A percentile compares a stretch with the other conserved stretches of the same genome.
These are phyloP conservation scores for Trichosporon sp. DNA, from an alignment of 1,284 basidiomycete species.

Conservation along the genomic window DNA sequence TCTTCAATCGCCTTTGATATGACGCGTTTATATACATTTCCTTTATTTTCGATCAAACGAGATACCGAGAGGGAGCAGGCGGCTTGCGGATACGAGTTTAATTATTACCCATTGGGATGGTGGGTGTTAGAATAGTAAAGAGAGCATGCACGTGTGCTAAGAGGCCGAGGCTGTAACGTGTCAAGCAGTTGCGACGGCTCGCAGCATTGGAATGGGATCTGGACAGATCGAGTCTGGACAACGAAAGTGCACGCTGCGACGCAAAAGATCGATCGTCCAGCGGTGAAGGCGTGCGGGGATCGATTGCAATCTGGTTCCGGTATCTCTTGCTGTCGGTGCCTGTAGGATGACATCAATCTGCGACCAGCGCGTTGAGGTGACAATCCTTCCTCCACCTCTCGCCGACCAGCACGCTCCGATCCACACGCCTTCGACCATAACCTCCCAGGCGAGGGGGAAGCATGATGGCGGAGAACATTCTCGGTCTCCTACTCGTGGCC, in stretches of 20 bases:
- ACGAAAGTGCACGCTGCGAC: no score
- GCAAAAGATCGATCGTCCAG: not conserved
- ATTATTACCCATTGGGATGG: not conserved
- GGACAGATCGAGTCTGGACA: not conserved
- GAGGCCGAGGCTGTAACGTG: not conserved
- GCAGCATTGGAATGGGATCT: not conserved
- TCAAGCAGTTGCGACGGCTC: not conserved
- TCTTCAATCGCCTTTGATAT: not conserved
- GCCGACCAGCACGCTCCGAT: not conserved
- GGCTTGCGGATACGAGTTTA: not conserved
- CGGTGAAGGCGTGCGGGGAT: not conserved
- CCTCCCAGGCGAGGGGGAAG: not conserved
- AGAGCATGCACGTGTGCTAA: conserved; percentile 1
- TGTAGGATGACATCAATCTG: not conserved
- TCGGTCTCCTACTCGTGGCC: conserved; percentile 45
- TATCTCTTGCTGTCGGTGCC: not conserved
- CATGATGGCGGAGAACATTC: conserved; percentile 45
- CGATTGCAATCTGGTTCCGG: conserved; percentile 1
- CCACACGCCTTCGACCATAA: not conserved
- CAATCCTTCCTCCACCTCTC: not conserved
- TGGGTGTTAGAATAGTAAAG: conserved; percentile 4
- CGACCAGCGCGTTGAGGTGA: not conserved
- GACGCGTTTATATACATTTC: conserved; percentile 2
- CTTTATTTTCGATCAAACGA: not conserved
- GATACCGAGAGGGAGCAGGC: not conserved